Evolutionary conservation across 306 rosid genomes (phyloP), one percentile per base, ranked within the genome.

Genomic region (Acacia melanoxylon): DNA sequence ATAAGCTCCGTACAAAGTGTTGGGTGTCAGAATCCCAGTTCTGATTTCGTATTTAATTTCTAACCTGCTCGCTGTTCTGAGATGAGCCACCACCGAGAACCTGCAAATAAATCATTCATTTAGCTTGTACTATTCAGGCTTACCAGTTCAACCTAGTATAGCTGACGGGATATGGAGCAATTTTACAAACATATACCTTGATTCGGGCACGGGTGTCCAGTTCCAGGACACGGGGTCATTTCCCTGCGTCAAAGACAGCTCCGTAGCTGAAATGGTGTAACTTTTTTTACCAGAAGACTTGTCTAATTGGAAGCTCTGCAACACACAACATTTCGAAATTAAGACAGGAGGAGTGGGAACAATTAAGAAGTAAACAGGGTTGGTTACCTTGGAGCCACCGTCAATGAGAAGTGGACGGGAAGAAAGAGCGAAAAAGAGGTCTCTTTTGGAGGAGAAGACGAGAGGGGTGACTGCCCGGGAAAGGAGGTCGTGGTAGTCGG

Each of bases 281-380:
- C 82, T 75, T 41, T 79, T 78, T 54, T 88, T 90, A 25, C 91
- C 95, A 0, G 85, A 78, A 2, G 1, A 45, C 72, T 77, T 91
- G 54, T 90, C 95, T 82, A 93, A 67, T 41, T 85, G 67, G 76
- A 93, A 88, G 73, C 86, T 83, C 97, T 93, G 86, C 27, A 49
- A 16, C 45, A 16, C 40, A 74, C 40, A 29, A 33, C 22, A 42
- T 9, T 2, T 61, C 13, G 68, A 49, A 72, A 69, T n/a, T 42
- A 6, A 2, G 12, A 22, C 10, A 42, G 41, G 41, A 37, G 41
- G 41, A 37, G 41, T 6, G 41, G 41, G 41, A 37, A 37, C 8
- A 37, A 6, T 6, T 37, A 1, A 37, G 8, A 37, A 6, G 41
- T 37, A 37, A 37, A 37, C 41, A 37, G 41, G 41, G 8, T 31